phyloP scores from a whole-genome alignment of 2,329 filamentous ascomycete species.

The Tolypocladium paradoxum region DNA sequence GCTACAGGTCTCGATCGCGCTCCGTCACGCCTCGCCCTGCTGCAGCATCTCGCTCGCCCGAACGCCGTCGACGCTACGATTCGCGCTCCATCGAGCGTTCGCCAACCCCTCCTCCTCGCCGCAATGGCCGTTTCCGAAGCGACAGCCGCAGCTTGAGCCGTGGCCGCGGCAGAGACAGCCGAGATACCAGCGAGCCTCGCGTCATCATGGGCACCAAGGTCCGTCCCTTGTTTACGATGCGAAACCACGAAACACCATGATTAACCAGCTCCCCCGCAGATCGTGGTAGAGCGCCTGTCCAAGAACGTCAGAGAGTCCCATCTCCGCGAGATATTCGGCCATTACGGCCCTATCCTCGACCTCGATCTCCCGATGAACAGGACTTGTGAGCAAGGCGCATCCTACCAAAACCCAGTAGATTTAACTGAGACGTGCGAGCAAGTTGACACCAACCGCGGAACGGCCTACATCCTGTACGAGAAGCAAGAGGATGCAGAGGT shows the following conservation, averaged over 20 bases:
- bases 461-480: constrained; percentile 81
- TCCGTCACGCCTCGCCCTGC: constrained; percentile 22
- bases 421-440: background rate
- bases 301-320: constrained; percentile 90
- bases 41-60: constrained; percentile 20
- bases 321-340: constrained; percentile 81
- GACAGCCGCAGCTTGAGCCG: constrained; percentile 20
- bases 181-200: constrained; percentile 27
- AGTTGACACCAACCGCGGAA: constrained; percentile 87
- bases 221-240: constrained; percentile 2
- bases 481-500: constrained; percentile 70
- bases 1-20: constrained; percentile 21
- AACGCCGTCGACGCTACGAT: constrained; percentile 18
- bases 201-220: constrained; percentile 42
- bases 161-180: constrained; percentile 21
- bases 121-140: constrained; percentile 21
- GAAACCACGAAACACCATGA: background rate
- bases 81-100: constrained; percentile 23
- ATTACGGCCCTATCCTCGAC: constrained; percentile 76
- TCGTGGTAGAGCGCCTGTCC: constrained; percentile 90
- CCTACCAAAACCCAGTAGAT: background rate
- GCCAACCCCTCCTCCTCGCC: constrained; percentile 18
- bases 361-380: constrained; percentile 85
- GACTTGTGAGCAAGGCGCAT: constrained; percentile 48
- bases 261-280: constrained; percentile 37